A percentile compares a stretch with the other conserved stretches of the same genome.
These are phyloP conservation scores for Podospora fimiseda DNA, from an alignment of 495 filamentous ascomycete species.

Conservation along the genomic window DNA sequence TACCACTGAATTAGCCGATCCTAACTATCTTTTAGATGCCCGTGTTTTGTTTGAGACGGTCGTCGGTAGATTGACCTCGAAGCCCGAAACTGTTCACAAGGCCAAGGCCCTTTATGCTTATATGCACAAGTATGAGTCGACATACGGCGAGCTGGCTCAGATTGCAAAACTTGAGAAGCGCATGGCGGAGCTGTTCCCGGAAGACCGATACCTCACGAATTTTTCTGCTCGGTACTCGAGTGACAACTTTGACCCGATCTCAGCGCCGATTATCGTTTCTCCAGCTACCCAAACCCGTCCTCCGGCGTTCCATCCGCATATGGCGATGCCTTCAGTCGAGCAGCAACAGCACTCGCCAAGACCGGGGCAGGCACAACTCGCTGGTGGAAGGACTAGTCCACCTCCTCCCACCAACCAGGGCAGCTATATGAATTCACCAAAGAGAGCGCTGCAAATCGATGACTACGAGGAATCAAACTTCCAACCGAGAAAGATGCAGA, in stretches of 20 bases:
- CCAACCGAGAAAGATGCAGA: conserved; percentile 64
- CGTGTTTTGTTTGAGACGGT: conserved; percentile 91
- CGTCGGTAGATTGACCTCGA: conserved; percentile 67
- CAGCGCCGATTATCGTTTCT: conserved; percentile 75
- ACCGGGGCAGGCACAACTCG: too few species aligned
- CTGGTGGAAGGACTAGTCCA: conserved; percentile 36
- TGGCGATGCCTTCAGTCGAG: conserved; percentile 46
- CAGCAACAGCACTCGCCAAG: conserved; percentile 30
- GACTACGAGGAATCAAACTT: conserved; percentile 59
- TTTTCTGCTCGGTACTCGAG: conserved; percentile 72
- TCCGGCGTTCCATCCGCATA: conserved; percentile 29
- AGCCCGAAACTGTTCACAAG: conserved; percentile 63
- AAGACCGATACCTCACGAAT: conserved; percentile 66
- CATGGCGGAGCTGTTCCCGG: conserved; percentile 86
- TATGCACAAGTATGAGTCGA: conserved; percentile 91
- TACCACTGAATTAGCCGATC: too few species aligned
- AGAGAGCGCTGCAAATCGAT: conserved; percentile 62
- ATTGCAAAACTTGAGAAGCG: conserved; percentile 84
- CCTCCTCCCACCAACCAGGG: conserved; percentile 44
- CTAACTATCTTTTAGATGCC: conserved; percentile 57
- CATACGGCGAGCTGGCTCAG: conserved; percentile 84
- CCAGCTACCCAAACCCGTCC: conserved; percentile 66
- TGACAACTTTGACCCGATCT: conserved; percentile 55
- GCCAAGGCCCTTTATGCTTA: conserved; percentile 78
- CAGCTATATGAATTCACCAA: conserved; percentile 63